Evolutionary conservation across 2,329 filamentous ascomycete species (phyloP).

Genomic region (Calonectria honghensis): DNA sequence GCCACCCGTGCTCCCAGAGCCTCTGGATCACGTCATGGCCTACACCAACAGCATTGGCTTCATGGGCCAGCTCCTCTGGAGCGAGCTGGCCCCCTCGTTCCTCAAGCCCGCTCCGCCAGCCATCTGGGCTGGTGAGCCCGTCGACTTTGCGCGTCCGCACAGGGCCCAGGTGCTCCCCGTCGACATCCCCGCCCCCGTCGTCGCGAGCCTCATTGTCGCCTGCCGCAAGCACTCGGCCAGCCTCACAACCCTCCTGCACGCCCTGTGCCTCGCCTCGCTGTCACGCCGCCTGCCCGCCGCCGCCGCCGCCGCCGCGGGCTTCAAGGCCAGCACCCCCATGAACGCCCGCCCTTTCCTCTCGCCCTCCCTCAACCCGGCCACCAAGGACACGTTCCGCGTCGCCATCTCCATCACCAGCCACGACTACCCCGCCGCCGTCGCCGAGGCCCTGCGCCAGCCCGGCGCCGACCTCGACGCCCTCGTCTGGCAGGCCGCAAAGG

Average conservation of each 20-base stretch:
- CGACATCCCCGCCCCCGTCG: conserved; percentile 55
- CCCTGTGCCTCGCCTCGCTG: conserved; percentile 65
- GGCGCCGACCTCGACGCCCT: conserved; percentile 50
- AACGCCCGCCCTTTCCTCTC: conserved; percentile 63
- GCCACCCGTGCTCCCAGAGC: conserved; percentile 58
- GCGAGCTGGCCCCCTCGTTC: conserved; percentile 62
- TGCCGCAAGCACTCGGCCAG: conserved; percentile 66
- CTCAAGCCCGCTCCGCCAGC: conserved; percentile 55
- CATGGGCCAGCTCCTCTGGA: conserved; percentile 64
- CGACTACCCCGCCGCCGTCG: conserved; percentile 51
- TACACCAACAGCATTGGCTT: conserved; percentile 64
- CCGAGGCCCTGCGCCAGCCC: conserved; percentile 53
- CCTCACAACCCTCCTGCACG: conserved; percentile 70
- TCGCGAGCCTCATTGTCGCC: conserved; percentile 59
- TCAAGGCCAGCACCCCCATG: conserved; percentile 65
- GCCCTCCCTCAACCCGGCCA: conserved; percentile 55
- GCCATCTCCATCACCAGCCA: conserved; percentile 63
- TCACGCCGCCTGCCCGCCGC: conserved; percentile 60
- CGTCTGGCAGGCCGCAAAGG: conserved; percentile 66
- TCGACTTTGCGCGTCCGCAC: conserved; percentile 61
- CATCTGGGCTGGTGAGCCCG: conserved; percentile 63
- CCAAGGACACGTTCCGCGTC: conserved; percentile 60
- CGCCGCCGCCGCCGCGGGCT: conserved; percentile 58
- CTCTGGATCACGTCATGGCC: conserved; percentile 64
- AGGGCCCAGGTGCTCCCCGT: conserved; percentile 62